phyloP scores from a whole-genome alignment of 2,329 filamentous ascomycete species.

The Colletotrichum paranaense region DNA sequence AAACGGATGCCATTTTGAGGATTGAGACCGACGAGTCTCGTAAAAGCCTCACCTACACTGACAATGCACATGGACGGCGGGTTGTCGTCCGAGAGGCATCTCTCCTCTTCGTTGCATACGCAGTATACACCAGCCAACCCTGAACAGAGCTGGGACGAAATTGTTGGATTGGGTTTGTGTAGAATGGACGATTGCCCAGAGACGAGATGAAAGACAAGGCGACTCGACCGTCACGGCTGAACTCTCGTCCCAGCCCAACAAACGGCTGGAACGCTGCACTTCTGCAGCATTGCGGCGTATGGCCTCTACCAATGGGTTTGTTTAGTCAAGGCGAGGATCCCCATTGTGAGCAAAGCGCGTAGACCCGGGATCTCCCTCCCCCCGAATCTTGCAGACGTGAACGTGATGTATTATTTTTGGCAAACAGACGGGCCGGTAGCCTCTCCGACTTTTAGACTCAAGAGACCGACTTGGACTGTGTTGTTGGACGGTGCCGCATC shows the following conservation, averaged over 20 bases:
- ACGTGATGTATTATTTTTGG: not conserved
- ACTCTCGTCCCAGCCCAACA: not conserved
- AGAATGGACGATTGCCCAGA: not conserved
- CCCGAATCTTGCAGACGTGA: constrained; percentile 14
- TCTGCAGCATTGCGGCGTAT: not conserved
- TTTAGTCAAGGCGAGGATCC: not conserved
- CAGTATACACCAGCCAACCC: not conserved
- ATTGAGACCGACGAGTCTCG: not conserved
- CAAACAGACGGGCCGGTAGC: constrained; percentile 2
- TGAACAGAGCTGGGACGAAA: not conserved
- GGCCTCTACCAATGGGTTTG: not conserved
- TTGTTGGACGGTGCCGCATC: not conserved
- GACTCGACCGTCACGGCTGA: not conserved
- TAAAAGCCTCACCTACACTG: not conserved
- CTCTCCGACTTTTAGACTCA: too few species aligned
- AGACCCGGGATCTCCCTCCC: constrained; percentile 11
- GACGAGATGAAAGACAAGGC: constrained; percentile 1
- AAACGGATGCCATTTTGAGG: not conserved
- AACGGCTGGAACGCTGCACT: not conserved
- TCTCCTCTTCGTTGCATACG: not conserved
- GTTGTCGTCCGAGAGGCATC: not conserved
- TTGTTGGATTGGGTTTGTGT: not conserved
- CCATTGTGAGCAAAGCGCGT: not conserved
- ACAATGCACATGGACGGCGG: not conserved
- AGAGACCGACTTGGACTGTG: too few species aligned